Base-by-base conservation (phyloP, 192 early-diverging fungal species). In the Podila verticillata region DNA sequence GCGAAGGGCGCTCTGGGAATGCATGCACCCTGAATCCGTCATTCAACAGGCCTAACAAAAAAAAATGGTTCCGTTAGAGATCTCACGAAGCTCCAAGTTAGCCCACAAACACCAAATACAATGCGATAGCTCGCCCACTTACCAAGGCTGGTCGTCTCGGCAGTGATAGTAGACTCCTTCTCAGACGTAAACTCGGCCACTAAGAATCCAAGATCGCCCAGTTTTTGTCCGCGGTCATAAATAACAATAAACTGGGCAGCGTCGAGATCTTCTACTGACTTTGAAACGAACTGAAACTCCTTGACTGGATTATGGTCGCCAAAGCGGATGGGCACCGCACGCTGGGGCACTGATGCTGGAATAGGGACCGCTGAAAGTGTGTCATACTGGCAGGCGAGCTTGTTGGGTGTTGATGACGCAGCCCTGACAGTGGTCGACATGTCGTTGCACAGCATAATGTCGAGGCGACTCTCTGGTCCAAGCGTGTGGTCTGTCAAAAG, bases 371-470 rank as follows among this genome's bases (percentile, higher is more conserved):
- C 69, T 15, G 69, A 61, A 7, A 79, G 28, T 19, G 58, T 48
- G 44, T 67, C 47, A 19, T 67, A 44, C 7, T 29, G 57, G 49
- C 75, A 79, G n/a, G 69, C 56, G 13, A 79, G 63, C 10, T 20
- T 48, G 17, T 20, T 47, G 24, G 74, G 63, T 0, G 39, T 47
- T 48, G 73, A 61, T 64, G 75, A 69, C 17, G 65, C 28, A 49
- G 65, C 10, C 20, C 58, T 63, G 28, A 20, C 20, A 6, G 31
- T 47, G 5, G 63, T 20, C 22, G 56, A 66, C 39, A 74, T 34
- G n/a, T 80, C 75, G 19, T 66, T 84, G 69, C 89, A 90, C 54
- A 88, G 60, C 20, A 87, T 66, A 10, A 88, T 20, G 34, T 84
- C 75, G 17, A 89, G 58, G 13, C 73, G 67, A n/a, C 81, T 73